phyloP scores from a whole-genome alignment of 257 asterid species.

The Jaltomata sinuosa region DNA sequence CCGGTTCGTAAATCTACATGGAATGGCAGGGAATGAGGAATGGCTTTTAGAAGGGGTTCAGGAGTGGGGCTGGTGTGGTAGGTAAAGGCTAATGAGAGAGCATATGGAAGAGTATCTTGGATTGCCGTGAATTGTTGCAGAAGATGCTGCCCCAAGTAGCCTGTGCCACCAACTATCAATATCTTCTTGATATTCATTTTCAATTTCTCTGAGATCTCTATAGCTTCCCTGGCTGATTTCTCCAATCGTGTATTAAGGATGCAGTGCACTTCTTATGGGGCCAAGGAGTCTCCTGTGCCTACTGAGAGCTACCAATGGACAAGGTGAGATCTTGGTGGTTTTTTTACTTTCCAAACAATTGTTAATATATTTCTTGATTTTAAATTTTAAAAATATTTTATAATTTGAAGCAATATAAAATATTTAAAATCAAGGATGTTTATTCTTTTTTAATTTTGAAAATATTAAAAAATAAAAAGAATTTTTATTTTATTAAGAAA shows the following conservation, averaged over 20 bases:
- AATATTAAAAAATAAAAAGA: too few relatives aligned
- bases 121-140: constrained; percentile 34
- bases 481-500: too few relatives aligned
- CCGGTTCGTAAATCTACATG: constrained; percentile 58
- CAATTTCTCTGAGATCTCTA: neutral
- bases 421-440: too few relatives aligned
- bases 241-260: neutral
- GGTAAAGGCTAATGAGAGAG: constrained; percentile 52
- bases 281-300: neutral
- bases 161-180: constrained; percentile 78
- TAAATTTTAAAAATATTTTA: too few relatives aligned
- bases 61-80: constrained; percentile 55
- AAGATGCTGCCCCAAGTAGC: constrained; percentile 93
- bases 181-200: constrained; percentile 36
- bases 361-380: too few relatives aligned
- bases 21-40: constrained; percentile 56
- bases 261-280: neutral
- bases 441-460: too few relatives aligned
- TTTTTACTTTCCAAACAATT: too few relatives aligned
- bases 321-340: neutral
- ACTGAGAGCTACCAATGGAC: neutral
- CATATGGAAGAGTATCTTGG: constrained; percentile 11
- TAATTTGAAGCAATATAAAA: too few relatives aligned
- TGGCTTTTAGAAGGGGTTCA: constrained; percentile 39
- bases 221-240: neutral